Evolutionary conservation across 2,329 filamentous ascomycete species (phyloP), one percentile per base, ranked within the genome.

Genomic region (Fusarium sp.): DNA sequence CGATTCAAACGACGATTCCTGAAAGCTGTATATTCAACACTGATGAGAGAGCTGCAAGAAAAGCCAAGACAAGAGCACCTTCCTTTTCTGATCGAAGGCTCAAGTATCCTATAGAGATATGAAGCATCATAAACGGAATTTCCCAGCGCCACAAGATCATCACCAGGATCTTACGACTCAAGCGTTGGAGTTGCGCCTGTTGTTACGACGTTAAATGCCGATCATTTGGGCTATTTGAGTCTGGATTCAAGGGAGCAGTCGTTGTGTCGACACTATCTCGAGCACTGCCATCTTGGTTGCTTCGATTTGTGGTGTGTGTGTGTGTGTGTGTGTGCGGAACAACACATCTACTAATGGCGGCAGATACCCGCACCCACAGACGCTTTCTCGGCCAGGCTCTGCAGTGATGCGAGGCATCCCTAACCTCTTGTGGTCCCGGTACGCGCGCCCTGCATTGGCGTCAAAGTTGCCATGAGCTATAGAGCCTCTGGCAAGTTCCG

Each of bases 1-100:
- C 76, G 67, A 18, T 77, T 70, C 34, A 74, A 73, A 52, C 58
- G 60, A 36, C 66, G 71, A 17, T 73, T 76, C 48, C 45, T 77
- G 32, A 68, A 66, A 42, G 72, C 75, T 38, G 56, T 69, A 26
- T 56, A 64, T 42, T 55, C 67, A 44, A 65, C 68, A n/a, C 24
- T 47, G 15, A 68, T 62, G 52, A 69, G 50, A 45, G 44, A 51
- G 42, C n/a, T 45, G n/a, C 45, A 34, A 44, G 61, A 65, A 26
- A 51, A 62, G 30, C 28, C 50, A 50, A 52, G 26, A 44, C n/a
- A 63, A 50, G 52, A 64, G 38, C 52, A 45, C 39, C 38, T 51
- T 51, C 32, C 41, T 32, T 54, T 73, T 11, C 66, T 59, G 38
- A 50, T 78, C 11, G 64, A 75, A 48, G 68, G 66, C 39, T 70